A percentile compares a stretch with the other conserved stretches of the same genome.
phyloP scores from a whole-genome alignment of 768 basidiomycete genomes.

The Termitomyces sp. region DNA sequence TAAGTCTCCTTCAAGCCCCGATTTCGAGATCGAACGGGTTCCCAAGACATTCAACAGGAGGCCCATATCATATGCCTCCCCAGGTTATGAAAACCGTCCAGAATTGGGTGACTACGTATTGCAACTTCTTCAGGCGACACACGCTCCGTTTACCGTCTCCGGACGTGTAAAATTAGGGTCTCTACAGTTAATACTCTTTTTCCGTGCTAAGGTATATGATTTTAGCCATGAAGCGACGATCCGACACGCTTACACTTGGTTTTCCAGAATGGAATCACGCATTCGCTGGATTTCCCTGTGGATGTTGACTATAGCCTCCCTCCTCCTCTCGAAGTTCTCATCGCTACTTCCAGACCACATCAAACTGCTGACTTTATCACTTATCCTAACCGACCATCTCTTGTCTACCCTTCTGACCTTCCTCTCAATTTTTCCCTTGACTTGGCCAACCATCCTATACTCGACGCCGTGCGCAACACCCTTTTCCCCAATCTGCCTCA shows the following conservation, averaged over 20 bases:
- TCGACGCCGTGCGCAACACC: constrained; percentile 66
- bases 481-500: constrained; percentile 68
- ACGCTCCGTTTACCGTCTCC: constrained; percentile 56
- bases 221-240: background rate
- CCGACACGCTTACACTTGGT: constrained; percentile 2
- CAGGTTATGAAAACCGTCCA: constrained; percentile 42
- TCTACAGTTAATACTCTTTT: constrained; percentile 65
- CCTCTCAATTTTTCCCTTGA: constrained; percentile 75
- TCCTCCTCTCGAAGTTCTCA: constrained; percentile 73
- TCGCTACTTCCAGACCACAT: constrained; percentile 68
- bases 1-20: constrained; percentile 34
- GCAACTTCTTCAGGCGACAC: constrained; percentile 51
- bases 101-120: constrained; percentile 52
- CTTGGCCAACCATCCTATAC: constrained; percentile 75
- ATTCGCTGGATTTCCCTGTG: constrained; percentile 79
- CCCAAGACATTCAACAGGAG: constrained; percentile 30
- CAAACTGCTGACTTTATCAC: constrained; percentile 47
- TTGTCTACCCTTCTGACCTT: constrained; percentile 69
- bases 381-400: constrained; percentile 55
- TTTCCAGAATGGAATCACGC: constrained; percentile 68
- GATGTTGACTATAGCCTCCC: constrained; percentile 71
- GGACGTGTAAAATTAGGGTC: constrained; percentile 72
- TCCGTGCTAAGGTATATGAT: constrained; percentile 63
- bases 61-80: constrained; percentile 22
- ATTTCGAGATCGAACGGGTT: constrained; percentile 65